Evolutionary conservation across 306 rosid genomes (phyloP).

Genomic region (Prosopis cineraria): DNA sequence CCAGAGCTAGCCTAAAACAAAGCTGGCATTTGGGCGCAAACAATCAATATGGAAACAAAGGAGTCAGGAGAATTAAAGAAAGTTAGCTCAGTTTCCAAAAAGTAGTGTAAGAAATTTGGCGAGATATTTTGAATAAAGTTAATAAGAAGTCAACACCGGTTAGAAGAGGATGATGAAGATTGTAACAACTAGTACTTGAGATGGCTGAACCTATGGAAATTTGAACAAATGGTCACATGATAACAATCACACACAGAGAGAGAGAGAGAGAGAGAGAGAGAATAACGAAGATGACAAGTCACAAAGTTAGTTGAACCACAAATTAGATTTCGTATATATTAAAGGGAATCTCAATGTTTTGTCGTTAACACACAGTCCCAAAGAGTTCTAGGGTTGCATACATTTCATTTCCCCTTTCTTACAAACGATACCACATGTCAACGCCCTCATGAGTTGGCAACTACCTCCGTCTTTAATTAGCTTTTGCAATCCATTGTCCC

Average conservation of each 20-base stretch:
- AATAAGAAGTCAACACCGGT: neutral
- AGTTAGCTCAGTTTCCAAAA: neutral
- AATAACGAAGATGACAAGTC: neutral
- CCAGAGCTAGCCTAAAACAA: neutral
- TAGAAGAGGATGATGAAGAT: neutral
- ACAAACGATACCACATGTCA: neutral
- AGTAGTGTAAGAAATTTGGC: neutral
- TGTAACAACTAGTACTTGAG: too few relatives aligned
- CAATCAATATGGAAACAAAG: neutral
- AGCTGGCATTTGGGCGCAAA: neutral
- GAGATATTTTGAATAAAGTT: neutral
- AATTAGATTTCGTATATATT: neutral
- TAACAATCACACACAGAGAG: too few relatives aligned
- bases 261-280: neutral
- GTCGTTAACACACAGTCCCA: neutral
- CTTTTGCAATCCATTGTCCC: neutral
- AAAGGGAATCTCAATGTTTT: neutral
- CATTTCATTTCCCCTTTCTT: neutral
- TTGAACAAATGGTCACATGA: neutral
- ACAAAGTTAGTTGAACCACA: neutral
- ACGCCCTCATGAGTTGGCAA: neutral
- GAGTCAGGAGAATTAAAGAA: neutral
- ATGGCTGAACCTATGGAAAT: neutral
- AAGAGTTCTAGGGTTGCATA: neutral
- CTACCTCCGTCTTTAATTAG: neutral